These are phyloP conservation scores for Kodamaea jinghongensis DNA, from an alignment of 805 yeast genomes.

Conservation along the genomic window DNA sequence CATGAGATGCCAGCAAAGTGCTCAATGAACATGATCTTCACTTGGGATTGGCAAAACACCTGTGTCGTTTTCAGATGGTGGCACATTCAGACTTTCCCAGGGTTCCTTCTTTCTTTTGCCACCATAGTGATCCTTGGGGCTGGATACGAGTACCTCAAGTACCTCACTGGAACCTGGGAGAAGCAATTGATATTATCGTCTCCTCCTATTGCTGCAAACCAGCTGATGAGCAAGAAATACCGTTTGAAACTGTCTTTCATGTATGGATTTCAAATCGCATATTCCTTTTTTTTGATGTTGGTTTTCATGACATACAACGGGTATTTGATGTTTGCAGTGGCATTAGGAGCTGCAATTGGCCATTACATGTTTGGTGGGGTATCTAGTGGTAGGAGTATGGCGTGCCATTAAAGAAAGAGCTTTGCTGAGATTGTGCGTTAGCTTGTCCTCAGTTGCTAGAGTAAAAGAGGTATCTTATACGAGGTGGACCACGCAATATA, in stretches of 20 bases:
- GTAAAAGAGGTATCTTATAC: too few relatives aligned
- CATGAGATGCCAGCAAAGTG: slow-evolving; percentile 6
- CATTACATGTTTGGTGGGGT: slow-evolving; percentile 54
- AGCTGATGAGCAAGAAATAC: slow-evolving; percentile 13
- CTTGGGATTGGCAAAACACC: slow-evolving; percentile 72
- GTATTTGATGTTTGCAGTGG: slow-evolving; percentile 76
- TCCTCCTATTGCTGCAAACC: slow-evolving; percentile 9
- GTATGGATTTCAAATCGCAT: slow-evolving; percentile 67
- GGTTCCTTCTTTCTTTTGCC: slow-evolving; percentile 51
- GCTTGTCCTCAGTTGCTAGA: too few relatives aligned
- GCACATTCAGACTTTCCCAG: slow-evolving; percentile 58
- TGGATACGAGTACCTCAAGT: slow-evolving; percentile 59
- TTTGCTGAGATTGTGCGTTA: too few relatives aligned
- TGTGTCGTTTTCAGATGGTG: slow-evolving; percentile 79
- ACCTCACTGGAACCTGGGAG: slow-evolving; percentile 30
- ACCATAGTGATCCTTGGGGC: slow-evolving; percentile 48
- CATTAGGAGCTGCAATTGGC: slow-evolving; percentile 70
- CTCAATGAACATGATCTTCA: slow-evolving; percentile 55
- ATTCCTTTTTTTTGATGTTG: slow-evolving; percentile 71
- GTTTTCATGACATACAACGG: slow-evolving; percentile 86
- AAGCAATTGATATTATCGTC: slow-evolving; percentile 3
- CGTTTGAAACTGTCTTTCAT: slow-evolving; percentile 37
- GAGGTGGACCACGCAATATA: too few relatives aligned
- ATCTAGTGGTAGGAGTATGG: slow-evolving; percentile 20
- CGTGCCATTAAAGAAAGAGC: slow-evolving; percentile 28